phyloP scores from a whole-genome alignment of 345 rosid species.

The Dovyalis caffra region DNA sequence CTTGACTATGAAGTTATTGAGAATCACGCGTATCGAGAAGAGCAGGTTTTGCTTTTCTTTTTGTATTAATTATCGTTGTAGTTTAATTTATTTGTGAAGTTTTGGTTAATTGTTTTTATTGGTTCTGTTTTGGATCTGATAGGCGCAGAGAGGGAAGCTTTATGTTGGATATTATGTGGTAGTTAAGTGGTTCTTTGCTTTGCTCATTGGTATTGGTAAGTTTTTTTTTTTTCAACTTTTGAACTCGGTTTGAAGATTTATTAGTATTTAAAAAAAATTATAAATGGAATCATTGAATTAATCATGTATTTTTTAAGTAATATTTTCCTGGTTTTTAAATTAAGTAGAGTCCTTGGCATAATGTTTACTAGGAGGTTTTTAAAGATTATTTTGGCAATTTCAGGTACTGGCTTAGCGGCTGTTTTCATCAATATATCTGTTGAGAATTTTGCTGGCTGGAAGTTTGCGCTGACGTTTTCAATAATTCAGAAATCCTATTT shows the following conservation, averaged over 20 bases:
- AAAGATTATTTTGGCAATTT: constrained; percentile 10
- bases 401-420: constrained; percentile 95
- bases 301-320: too few relatives aligned
- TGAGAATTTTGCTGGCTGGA: constrained; percentile 98
- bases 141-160: constrained; percentile 91
- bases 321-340: too few relatives aligned
- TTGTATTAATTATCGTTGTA: not conserved
- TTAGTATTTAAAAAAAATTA: too few relatives aligned
- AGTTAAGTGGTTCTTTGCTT: constrained; percentile 93
- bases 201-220: constrained; percentile 87
- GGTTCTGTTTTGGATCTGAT: constrained; percentile 6
- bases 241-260: not conserved
- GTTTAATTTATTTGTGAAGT: not conserved
- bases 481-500: constrained; percentile 85
- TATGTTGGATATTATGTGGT: constrained; percentile 65
- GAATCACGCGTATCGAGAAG: constrained; percentile 90
- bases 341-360: too few relatives aligned
- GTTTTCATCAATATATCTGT: constrained; percentile 90
- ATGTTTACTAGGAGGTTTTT: too few relatives aligned
- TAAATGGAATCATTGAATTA: too few relatives aligned
- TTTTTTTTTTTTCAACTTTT: not conserved
- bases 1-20: constrained; percentile 96
- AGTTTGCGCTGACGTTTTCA: constrained; percentile 66
- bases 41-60: constrained; percentile 49
- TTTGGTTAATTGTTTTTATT: not conserved